Base-by-base conservation (phyloP, 495 filamentous ascomycete species). In the Trichoderma reesei region DNA sequence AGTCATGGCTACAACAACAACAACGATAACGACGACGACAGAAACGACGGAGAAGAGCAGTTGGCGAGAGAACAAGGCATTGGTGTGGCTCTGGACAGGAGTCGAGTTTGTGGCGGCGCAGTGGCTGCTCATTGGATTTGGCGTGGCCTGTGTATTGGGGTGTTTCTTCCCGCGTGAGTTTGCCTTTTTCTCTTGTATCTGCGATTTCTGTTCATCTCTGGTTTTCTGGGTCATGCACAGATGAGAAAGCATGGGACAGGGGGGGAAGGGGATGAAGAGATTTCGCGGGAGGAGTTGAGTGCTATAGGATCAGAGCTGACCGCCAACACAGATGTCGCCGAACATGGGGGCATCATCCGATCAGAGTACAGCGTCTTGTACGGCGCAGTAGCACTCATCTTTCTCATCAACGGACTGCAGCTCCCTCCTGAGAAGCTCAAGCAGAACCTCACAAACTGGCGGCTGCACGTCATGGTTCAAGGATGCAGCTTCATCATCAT, bases 51-150 rank as follows among this genome's bases (percentile, higher is more conserved):
- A 56, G 7, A 33, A 2, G 13, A 46, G 14, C 6, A 4, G 3
- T 46, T 56, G 48, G 48, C 18, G 48, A 6, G 48, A 56, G 3
- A 31, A 56, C 20, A 31, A 31, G 20, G 8, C 10, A 1, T 1
- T 56, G 48, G 9, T 31, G 3, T 56, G 48, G 48, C 5, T 33
- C 7, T 31, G 26, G 8, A 66, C 44, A 41, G 66, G 70, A 44
- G 59, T 74, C 7, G 62, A 60, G 13, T 74, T 82, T 66, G 65
- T 85, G 64, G 70, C 78, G 37, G 76, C 76, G 59, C 83, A 85
- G 68, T 85, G 82, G 80, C 78, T 85, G 41, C 74, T 84, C 18
- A 75, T 85, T 63, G 83, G 80, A 33, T 82, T 85, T 63, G 80
- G 79, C 9, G 65, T 82, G 13, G 80, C 70, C 60, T 80, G 79